phyloP scores from a whole-genome alignment of 2,329 filamentous ascomycete genomes.

The Stemphylium vesicarium region DNA sequence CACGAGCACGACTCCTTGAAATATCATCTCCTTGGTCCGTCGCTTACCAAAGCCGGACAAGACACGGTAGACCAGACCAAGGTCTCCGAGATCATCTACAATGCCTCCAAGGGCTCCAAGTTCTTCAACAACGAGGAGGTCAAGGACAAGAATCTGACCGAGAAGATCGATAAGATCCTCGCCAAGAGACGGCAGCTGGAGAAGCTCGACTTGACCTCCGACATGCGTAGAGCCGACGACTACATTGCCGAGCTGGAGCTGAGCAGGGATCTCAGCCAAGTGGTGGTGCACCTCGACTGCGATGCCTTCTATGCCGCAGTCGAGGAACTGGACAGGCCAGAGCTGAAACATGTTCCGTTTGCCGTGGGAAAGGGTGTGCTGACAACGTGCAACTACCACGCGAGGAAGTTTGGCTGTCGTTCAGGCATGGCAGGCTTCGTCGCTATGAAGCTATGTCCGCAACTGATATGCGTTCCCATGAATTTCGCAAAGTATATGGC shows the following conservation, averaged over 20 bases:
- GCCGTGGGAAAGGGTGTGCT: conserved; percentile 80
- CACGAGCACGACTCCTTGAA: conserved; percentile 73
- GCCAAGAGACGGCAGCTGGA: conserved; percentile 77
- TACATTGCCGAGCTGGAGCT: conserved; percentile 80
- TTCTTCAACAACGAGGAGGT: conserved; percentile 91
- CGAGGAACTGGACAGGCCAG: conserved; percentile 76
- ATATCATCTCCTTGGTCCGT: conserved; percentile 87
- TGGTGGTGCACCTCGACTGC: conserved; percentile 91
- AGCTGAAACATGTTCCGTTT: conserved; percentile 85
- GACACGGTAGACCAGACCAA: conserved; percentile 92
- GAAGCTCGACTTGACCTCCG: conserved; percentile 72
- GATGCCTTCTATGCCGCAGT: conserved; percentile 98
- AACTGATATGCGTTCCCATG: conserved; percentile 79
- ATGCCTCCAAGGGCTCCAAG: conserved; percentile 94
- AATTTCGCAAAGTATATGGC: conserved; percentile 91
- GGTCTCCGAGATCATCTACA: conserved; percentile 96
- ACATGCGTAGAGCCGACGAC: conserved; percentile 79
- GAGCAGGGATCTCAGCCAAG: conserved; percentile 79
- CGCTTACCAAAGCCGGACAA: conserved; percentile 91
- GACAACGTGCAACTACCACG: conserved; percentile 84
- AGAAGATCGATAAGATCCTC: conserved; percentile 83
- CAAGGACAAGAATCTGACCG: conserved; percentile 80
- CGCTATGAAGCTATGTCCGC: conserved; percentile 89
- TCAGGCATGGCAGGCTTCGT: conserved; percentile 97
- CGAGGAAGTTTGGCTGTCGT: conserved; percentile 86